Evolutionary conservation across 23 red algal genomes (phyloP), one percentile per base, ranked within the genome.

Genomic region (Gracilaria gracilis): DNA sequence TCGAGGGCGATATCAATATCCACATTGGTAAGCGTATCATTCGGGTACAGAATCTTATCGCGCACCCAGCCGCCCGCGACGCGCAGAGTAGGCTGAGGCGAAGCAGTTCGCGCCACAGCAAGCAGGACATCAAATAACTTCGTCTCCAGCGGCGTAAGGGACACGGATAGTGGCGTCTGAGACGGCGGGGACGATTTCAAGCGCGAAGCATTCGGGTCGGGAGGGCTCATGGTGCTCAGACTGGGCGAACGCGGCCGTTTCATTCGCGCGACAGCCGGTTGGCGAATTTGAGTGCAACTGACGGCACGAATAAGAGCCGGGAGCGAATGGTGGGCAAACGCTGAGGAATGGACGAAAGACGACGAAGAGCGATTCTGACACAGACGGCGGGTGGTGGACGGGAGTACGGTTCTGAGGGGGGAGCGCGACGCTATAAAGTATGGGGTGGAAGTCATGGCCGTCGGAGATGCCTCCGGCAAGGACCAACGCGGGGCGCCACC

Each of bases 21-120:
- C 2, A 91, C 90, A 25, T 67, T 54, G 48, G 80, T 87, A 9
- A 94, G 40, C 15, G 38, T 74, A 11, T 29, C 34, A 9, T 71
- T 46, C 28, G 84, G 84, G 35, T 61, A 74, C 33, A 90, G 75
- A 21, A 98, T 76, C 57, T 98, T 98, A 81, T 98, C 97, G 46
- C 97, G 86, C 34, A 98, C 97, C 97, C 97, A 98, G 42, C 97
- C 97, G 38, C 97, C 97, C 27, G 97, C 97, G 28, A 98, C 97
- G n/a, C 97, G 93, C 37, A 98, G n/a, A 62, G 84, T 88, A 32
- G 66, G 67, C 66, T 88, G 39, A 13, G 84, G 74, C 2, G 74
- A 50, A 31, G 65, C 62, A 33, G 47, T 54, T 37, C 42, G 54
- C 39, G 76, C 85, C 5, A 94, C 91, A 13, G 78, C 37, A 23